Base-by-base conservation (phyloP, 1,284 basidiomycete genomes). In the Ustilago bromivora region DNA sequence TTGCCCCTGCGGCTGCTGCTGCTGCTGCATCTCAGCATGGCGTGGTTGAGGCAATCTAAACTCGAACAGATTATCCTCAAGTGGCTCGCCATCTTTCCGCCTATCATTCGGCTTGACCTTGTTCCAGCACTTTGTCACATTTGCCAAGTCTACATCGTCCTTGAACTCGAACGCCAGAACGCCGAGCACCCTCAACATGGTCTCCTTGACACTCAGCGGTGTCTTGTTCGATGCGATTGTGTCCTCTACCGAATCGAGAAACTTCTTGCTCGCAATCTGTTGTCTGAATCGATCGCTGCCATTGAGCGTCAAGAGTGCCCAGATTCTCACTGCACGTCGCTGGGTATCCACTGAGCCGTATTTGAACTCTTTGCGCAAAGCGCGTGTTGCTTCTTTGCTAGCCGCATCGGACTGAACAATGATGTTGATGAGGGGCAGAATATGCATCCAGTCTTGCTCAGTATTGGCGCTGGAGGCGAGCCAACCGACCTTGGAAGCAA, bases 341-440 rank as follows among this genome's bases (percentile, higher is more conserved):
- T 78, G 77, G 6, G 79, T 60, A 17, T 80, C 73, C 12, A 69
- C 65, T 0, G 61, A 41, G 19, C 71, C 79, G 35, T 76, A 67
- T 53, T 83, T 80, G 76, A 84, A 73, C 71, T 84, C 83, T 51
- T 83, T 84, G 31, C 81, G 61, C 12, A 84, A 59, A 1, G 81
- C 66, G 4, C 74, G 65, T 10, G 81, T 76, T n/a, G 82, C 83
- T 53, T 84, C 83, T 47, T 82, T 84, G 49, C 75, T 69, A 6
- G 81, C 76, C 6, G 72, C 75, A 15, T 81, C 80, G 15, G 82
- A 83, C 7, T 69, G 77, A 55, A 55, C 59, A 10, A 83, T 53
- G 11, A 74, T 28, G 32, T 79, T 68, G 46, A 71, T 59, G 10
- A 83, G 65, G 4, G 62, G 56, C 34, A 76, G 35, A 15, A 83